phyloP scores from a whole-genome alignment of 1,284 basidiomycete species.

The Gomphus bonarii region DNA sequence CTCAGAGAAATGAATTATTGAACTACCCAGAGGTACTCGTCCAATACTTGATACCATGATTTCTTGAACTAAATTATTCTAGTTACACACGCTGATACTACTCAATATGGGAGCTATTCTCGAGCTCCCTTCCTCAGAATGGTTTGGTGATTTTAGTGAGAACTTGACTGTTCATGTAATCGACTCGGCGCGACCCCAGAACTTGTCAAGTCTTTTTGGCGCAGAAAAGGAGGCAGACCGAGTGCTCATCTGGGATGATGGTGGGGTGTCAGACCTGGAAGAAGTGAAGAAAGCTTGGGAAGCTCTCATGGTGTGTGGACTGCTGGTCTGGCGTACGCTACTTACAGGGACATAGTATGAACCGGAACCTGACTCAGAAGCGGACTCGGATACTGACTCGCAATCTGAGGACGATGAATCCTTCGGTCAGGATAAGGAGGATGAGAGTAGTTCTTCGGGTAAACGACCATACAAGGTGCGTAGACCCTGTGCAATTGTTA shows the following conservation, averaged over 20 bases:
- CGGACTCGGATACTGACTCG: slow-evolving; percentile 32
- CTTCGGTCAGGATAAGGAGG: slow-evolving; percentile 27
- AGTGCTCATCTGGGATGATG: slow-evolving; percentile 87
- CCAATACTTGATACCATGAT: neutral
- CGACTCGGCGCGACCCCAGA: slow-evolving; percentile 88
- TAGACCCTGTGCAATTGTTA: neutral
- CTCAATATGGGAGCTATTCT: slow-evolving; percentile 89
- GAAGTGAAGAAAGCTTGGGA: slow-evolving; percentile 71
- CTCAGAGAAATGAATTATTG: slow-evolving; percentile 56
- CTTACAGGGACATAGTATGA: slow-evolving; percentile 42
- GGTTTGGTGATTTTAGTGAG: slow-evolving; percentile 62
- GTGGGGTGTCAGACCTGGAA: slow-evolving; percentile 53
- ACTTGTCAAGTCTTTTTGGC: slow-evolving; percentile 83
- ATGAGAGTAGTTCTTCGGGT: slow-evolving; percentile 25
- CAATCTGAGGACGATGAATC: slow-evolving; percentile 35
- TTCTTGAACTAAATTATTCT: slow-evolving; percentile 8
- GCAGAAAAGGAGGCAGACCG: slow-evolving; percentile 48
- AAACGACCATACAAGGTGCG: slow-evolving; percentile 38
- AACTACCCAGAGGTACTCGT: slow-evolving; percentile 56
- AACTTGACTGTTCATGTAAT: slow-evolving; percentile 80
- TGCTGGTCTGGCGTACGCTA: neutral
- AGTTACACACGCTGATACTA: slow-evolving; percentile 89
- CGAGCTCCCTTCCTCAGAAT: slow-evolving; percentile 63
- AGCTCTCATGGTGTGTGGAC: slow-evolving; percentile 54
- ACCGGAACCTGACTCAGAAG: slow-evolving; percentile 61